These are phyloP conservation scores for Solanum tarijense DNA, from an alignment of 257 asterid genomes.

Conservation along the genomic window DNA sequence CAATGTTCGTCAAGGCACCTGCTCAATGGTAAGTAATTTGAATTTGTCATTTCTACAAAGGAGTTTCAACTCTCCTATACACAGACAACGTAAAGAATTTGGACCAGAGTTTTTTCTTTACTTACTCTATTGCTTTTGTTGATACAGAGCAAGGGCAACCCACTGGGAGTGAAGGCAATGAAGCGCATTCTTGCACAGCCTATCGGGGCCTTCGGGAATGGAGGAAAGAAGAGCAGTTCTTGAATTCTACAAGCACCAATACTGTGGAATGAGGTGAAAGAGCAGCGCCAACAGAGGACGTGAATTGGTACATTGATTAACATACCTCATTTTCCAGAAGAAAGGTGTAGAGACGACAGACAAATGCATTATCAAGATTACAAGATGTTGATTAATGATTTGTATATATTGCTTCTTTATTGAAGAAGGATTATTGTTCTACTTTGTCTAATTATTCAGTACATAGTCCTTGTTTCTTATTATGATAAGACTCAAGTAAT, in stretches of 20 bases:
- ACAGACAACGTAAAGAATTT: not conserved
- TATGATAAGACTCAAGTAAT: not conserved
- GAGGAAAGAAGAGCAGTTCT: constrained; percentile 33
- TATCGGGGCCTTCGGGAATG: constrained; percentile 15
- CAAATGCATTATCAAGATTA: not conserved
- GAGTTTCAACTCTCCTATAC: not conserved
- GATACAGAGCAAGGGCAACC: constrained; percentile 52
- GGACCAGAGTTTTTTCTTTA: not conserved
- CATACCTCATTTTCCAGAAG: not conserved
- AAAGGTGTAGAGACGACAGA: not conserved
- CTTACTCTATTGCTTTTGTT: not conserved
- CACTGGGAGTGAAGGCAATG: constrained; percentile 66
- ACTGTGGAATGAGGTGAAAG: not conserved
- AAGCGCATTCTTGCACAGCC: constrained; percentile 53
- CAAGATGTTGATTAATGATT: not conserved
- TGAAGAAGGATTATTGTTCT: not conserved
- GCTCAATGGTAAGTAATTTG: constrained; percentile 28
- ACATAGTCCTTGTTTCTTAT: not conserved
- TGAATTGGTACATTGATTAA: not conserved
- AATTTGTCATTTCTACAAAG: not conserved
- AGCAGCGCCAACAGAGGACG: not conserved
- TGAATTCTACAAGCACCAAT: not conserved
- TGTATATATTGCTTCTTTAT: not conserved
- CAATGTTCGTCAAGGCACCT: constrained; percentile 34
- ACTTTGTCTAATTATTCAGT: not conserved